Evolutionary conservation across 2,329 filamentous ascomycete species (phyloP).

Genomic region (Fusarium sp.): DNA sequence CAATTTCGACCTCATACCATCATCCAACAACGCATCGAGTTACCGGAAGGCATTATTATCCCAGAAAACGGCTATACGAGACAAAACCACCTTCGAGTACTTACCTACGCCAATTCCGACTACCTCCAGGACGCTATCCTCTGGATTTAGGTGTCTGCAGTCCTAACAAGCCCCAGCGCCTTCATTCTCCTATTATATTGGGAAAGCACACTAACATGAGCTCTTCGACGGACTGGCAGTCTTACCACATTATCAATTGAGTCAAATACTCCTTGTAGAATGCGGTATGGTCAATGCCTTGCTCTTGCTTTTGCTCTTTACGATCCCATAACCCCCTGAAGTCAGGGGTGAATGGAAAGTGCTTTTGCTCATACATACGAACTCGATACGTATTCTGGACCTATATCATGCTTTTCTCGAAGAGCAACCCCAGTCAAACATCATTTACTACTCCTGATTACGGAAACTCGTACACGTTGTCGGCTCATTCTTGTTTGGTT

Average conservation of each 20-base stretch:
- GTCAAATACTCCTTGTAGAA: not conserved
- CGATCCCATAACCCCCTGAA: conserved; percentile 22
- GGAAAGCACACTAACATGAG: not conserved
- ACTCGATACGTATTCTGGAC: conserved; percentile 1
- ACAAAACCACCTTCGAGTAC: no score
- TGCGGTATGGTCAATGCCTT: not conserved
- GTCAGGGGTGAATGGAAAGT: conserved; percentile 20
- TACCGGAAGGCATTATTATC: not conserved
- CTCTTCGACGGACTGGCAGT: not conserved
- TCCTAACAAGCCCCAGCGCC: not conserved
- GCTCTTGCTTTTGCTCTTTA: not conserved
- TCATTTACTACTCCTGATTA: no score
- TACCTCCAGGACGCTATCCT: not conserved
- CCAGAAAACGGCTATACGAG: not conserved
- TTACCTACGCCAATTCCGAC: no score
- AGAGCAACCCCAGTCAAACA: not conserved
- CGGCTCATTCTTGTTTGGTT: not conserved
- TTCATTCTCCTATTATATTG: not conserved
- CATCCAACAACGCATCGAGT: conserved; percentile 5
- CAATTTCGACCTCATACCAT: conserved; percentile 39
- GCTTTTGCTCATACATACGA: not conserved
- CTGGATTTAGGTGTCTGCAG: not conserved
- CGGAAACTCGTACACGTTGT: not conserved
- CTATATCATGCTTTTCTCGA: not conserved
- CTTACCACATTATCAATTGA: not conserved